Evolutionary conservation across 345 rosid genomes (phyloP).

Genomic region (Geranium rotundifolium): DNA sequence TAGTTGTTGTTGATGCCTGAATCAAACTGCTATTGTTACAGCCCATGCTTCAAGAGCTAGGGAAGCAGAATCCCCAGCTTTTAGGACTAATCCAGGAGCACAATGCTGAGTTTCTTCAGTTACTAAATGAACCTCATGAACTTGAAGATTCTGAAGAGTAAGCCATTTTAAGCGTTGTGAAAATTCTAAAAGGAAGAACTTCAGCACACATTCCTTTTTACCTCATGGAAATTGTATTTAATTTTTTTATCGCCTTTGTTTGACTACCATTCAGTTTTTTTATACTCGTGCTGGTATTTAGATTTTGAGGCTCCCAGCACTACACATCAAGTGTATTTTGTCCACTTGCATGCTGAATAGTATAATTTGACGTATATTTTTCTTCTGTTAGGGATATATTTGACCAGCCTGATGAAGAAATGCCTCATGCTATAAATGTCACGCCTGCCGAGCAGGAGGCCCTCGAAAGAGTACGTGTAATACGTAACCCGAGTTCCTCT

Average conservation of each 20-base stretch:
- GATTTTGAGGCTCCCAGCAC: too few species aligned
- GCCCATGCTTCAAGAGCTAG: conserved; percentile 97
- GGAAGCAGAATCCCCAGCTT: conserved; percentile 85
- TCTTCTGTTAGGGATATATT: conserved; percentile 50
- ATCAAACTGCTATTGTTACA: conserved; percentile 19
- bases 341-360: neutral
- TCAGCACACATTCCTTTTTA: neutral
- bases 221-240: too few species aligned
- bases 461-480: conserved; percentile 52
- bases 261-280: too few species aligned
- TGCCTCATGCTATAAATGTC: conserved; percentile 84
- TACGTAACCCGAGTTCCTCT: neutral
- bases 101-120: conserved; percentile 70
- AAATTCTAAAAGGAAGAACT: neutral
- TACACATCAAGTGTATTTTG: too few species aligned
- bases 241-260: too few species aligned
- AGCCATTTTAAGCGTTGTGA: conserved; percentile 11
- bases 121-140: conserved; percentile 74
- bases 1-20: neutral
- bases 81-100: conserved; percentile 76
- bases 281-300: too few species aligned
- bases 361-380: neutral
- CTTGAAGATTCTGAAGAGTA: conserved; percentile 79
- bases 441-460: conserved; percentile 97
- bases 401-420: conserved; percentile 84